phyloP scores from a whole-genome alignment of 2,329 filamentous ascomycete species.

The Fusarium sp. region DNA sequence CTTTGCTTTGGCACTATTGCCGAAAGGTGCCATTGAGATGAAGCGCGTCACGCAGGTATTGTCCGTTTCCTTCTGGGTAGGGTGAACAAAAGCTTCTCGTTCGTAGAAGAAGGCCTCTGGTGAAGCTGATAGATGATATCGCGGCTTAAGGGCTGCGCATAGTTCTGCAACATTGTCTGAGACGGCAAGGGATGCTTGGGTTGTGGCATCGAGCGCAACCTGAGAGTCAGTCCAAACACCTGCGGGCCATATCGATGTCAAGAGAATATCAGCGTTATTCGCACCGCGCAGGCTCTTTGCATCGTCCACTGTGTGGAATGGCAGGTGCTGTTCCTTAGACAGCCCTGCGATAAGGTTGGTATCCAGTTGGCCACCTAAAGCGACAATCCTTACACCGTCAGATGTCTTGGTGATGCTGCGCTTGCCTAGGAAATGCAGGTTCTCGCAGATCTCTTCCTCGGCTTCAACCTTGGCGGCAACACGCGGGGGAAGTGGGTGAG shows the following conservation, averaged over 20 bases:
- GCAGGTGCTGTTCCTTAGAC: conserved; percentile 79
- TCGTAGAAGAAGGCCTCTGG: conserved; percentile 80
- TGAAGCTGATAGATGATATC: conserved; percentile 87
- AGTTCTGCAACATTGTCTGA: conserved; percentile 82
- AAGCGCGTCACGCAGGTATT: conserved; percentile 81
- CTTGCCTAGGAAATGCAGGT: conserved; percentile 90
- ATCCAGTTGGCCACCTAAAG: conserved; percentile 81
- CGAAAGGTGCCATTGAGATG: conserved; percentile 85
- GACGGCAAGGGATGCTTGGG: conserved; percentile 62
- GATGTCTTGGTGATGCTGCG: conserved; percentile 89
- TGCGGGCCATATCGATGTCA: conserved; percentile 89
- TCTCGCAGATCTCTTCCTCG: conserved; percentile 84
- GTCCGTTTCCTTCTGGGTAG: conserved; percentile 59
- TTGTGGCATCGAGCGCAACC: conserved; percentile 66
- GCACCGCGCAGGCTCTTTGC: conserved; percentile 80
- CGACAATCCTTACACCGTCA: conserved; percentile 88
- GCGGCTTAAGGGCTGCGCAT: conserved; percentile 83
- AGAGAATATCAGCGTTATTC: conserved; percentile 84
- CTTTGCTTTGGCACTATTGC: conserved; percentile 82
- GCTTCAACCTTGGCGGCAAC: conserved; percentile 80
- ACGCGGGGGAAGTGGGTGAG: conserved; percentile 74
- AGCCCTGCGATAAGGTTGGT: conserved; percentile 69
- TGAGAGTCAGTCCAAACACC: conserved; percentile 77
- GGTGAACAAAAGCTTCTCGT: conserved; percentile 90
- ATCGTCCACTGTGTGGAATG: conserved; percentile 82